A percentile compares a stretch with the other conserved stretches of the same genome.
phyloP scores from a whole-genome alignment of 2,329 filamentous ascomycete genomes.

The Diplodia corticola region DNA sequence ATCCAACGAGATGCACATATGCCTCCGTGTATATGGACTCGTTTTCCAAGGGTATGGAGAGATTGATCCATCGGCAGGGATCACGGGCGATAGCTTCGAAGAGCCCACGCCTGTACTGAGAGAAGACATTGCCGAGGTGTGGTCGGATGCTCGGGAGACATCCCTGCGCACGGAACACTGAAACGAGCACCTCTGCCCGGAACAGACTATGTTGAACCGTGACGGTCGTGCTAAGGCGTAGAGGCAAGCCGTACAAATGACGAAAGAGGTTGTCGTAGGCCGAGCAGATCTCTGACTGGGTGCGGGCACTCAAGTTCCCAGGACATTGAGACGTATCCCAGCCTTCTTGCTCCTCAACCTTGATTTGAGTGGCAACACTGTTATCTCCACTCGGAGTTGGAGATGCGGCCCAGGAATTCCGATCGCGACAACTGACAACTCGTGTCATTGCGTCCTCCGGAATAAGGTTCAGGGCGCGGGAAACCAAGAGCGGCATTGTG shows the following conservation, averaged over 20 bases:
- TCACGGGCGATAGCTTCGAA: constrained; percentile 35
- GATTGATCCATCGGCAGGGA: constrained; percentile 35
- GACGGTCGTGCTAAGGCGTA: constrained; percentile 24
- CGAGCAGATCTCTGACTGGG: background rate
- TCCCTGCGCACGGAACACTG: constrained; percentile 30
- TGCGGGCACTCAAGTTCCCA: background rate
- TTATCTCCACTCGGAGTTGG: background rate
- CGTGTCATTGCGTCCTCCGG: background rate
- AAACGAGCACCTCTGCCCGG: constrained; percentile 32
- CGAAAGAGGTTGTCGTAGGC: constrained; percentile 31
- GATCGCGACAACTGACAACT: no score
- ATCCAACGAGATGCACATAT: constrained; percentile 36
- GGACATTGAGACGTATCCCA: background rate
- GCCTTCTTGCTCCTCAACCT: background rate
- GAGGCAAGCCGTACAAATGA: constrained; percentile 31
- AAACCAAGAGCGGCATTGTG: background rate
- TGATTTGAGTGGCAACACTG: background rate
- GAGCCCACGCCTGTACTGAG: constrained; percentile 31
- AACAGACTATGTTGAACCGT: constrained; percentile 29
- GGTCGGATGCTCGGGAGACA: constrained; percentile 30
- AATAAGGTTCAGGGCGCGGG: background rate
- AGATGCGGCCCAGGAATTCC: background rate
- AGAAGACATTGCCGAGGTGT: constrained; percentile 30
- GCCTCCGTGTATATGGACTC: constrained; percentile 38
- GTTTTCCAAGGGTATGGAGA: constrained; percentile 34